Conservation (phyloP, 495 filamentous ascomycete genomes). For the Hamigera avellanea region DNA sequence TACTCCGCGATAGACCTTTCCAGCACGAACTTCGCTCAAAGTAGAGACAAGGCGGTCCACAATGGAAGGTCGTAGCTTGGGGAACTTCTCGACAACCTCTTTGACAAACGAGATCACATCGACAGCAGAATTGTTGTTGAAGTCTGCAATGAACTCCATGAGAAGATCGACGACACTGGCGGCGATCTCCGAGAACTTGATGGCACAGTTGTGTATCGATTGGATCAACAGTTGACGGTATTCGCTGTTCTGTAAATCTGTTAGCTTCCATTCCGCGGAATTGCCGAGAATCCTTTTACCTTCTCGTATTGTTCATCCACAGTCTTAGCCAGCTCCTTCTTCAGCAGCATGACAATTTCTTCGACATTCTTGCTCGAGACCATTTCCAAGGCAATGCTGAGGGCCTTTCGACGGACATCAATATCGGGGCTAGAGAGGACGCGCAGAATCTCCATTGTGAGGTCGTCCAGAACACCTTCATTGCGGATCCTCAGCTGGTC, state of each 20-base stretch:
- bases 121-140: constrained; percentile 91
- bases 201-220: constrained; percentile 94
- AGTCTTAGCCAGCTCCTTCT: constrained; percentile 95
- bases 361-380: constrained; percentile 98
- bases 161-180: constrained; percentile 90
- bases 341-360: constrained; percentile 89
- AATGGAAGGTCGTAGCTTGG: constrained; percentile 74
- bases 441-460: constrained; percentile 96
- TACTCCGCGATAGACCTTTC: constrained; percentile 93
- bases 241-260: constrained; percentile 60
- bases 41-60: constrained; percentile 83
- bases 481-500: constrained; percentile 86
- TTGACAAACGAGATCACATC: constrained; percentile 99
- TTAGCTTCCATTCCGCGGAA: constrained; percentile 10
- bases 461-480: constrained; percentile 84
- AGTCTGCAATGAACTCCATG: constrained; percentile 99
- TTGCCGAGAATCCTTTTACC: constrained; percentile 19
- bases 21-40: constrained; percentile 84
- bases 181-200: constrained; percentile 97
- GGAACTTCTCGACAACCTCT: constrained; percentile 98
- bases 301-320: constrained; percentile 99
- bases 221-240: constrained; percentile 94
- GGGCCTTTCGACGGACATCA: constrained; percentile 87
- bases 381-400: constrained; percentile 91
- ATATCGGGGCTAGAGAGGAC: constrained; percentile 95